A percentile compares a stretch with the other conserved stretches of the same genome.
Evolutionary conservation across 495 filamentous ascomycete species (phyloP).

Genomic region (Zalerion maritima): DNA sequence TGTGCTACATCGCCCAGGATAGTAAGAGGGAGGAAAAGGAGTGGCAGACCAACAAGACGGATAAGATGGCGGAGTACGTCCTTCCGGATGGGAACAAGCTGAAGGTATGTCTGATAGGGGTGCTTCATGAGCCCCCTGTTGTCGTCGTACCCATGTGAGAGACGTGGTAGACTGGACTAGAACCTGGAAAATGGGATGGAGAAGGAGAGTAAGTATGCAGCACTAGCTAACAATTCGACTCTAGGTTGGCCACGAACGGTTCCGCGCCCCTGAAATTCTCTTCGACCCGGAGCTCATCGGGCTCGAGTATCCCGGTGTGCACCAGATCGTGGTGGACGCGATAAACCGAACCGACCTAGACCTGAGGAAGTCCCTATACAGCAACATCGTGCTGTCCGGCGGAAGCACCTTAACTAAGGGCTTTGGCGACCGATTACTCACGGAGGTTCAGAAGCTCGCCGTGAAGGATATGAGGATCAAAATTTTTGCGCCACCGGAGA

Average conservation of each 20-base stretch:
- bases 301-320: conserved; percentile 91
- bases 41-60: conserved; percentile 55
- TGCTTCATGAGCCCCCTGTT: too few relatives aligned
- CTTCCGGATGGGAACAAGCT: conserved; percentile 87
- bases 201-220: too few relatives aligned
- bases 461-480: conserved; percentile 99
- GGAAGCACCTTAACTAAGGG: conserved; percentile 76
- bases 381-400: conserved; percentile 93
- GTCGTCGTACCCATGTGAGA: too few relatives aligned
- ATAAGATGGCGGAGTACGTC: conserved; percentile 71
- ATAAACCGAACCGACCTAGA: conserved; percentile 97
- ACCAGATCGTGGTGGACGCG: conserved; percentile 92
- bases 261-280: conserved; percentile 91
- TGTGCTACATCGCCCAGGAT: conserved; percentile 81
- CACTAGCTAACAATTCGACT: conserved; percentile 7
- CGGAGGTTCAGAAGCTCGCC: conserved; percentile 81
- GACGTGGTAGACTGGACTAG: too few relatives aligned
- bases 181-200: too few relatives aligned
- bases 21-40: conserved; percentile 94
- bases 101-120: conserved; percentile 41
- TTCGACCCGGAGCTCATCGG: conserved; percentile 97
- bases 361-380: conserved; percentile 81
- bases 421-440: conserved; percentile 86
- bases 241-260: conserved; percentile 77
- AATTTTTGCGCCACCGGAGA: conserved; percentile 93